phyloP scores from a whole-genome alignment of 139 green algal species.

The Chlorella vulgaris region DNA sequence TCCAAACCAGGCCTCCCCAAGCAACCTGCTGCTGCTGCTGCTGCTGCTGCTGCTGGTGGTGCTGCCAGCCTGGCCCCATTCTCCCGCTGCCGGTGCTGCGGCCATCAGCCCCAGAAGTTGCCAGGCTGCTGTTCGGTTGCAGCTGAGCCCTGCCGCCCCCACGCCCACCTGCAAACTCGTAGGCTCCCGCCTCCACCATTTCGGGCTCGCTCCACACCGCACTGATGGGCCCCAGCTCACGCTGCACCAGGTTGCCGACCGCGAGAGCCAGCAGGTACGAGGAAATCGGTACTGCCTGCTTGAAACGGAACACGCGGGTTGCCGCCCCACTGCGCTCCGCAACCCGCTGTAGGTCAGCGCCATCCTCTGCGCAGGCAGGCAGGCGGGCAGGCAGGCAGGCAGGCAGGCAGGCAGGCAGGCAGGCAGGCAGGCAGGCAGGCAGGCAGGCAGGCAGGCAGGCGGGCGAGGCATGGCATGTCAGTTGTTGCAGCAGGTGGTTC shows the following conservation, averaged over 20 bases:
- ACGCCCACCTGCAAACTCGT: slow-evolving; percentile 78
- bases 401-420: background rate
- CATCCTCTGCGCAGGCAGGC: background rate
- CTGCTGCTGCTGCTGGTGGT: too few relatives aligned
- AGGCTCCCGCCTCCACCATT: slow-evolving; percentile 79
- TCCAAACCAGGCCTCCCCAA: too few relatives aligned
- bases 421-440: background rate
- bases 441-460: background rate
- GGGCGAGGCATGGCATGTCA: too few relatives aligned
- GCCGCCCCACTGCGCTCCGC: background rate
- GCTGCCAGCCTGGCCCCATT: too few relatives aligned
- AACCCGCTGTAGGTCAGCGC: background rate
- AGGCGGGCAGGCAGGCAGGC: background rate
- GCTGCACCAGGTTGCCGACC: slow-evolving; percentile 77
- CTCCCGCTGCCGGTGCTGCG: too few relatives aligned
- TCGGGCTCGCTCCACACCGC: slow-evolving; percentile 80
- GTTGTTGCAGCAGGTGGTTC: too few relatives aligned
- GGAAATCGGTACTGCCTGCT: slow-evolving; percentile 71
- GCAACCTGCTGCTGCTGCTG: too few relatives aligned
- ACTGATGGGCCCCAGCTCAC: slow-evolving; percentile 58
- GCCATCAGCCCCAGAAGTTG: too few relatives aligned
- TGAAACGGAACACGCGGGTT: slow-evolving; percentile 22
- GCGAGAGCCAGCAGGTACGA: slow-evolving; percentile 94
- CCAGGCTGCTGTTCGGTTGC: too few relatives aligned
- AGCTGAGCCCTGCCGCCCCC: background rate